A percentile compares a stretch with the other conserved stretches of the same genome.
Evolutionary conservation across 805 yeast species (phyloP).

Genomic region (Tetrapisispora namnaoensis): DNA sequence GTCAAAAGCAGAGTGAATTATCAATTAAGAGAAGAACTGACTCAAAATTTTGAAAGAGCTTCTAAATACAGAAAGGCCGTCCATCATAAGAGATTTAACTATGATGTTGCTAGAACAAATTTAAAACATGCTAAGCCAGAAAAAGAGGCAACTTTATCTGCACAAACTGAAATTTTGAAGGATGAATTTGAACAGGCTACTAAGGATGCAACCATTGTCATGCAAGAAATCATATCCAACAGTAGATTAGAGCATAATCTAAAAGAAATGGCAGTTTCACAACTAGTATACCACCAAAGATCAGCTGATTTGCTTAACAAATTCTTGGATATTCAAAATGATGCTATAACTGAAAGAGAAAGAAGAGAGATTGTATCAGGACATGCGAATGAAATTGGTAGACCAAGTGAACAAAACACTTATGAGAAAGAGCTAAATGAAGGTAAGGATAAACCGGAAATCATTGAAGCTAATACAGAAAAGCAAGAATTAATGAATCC

Average conservation of each 20-base stretch:
- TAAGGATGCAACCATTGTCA: slow-evolving; percentile 73
- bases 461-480: not conserved
- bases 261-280: slow-evolving; percentile 64
- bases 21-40: slow-evolving; percentile 51
- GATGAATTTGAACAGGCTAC: slow-evolving; percentile 85
- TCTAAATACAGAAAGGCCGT: slow-evolving; percentile 62
- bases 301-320: slow-evolving; percentile 58
- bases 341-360: slow-evolving; percentile 1
- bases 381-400: not conserved
- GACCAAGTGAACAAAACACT: not conserved
- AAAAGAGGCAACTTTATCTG: slow-evolving; percentile 63
- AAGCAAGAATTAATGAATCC: not conserved
- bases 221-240: slow-evolving; percentile 69
- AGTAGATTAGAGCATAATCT: slow-evolving; percentile 61
- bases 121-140: slow-evolving; percentile 43
- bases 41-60: slow-evolving; percentile 52
- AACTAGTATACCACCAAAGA: slow-evolving; percentile 68
- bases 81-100: slow-evolving; percentile 64
- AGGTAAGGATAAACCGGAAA: slow-evolving; percentile 1
- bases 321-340: slow-evolving; percentile 33
- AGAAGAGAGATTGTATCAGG: not conserved
- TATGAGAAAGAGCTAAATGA: not conserved
- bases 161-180: slow-evolving; percentile 71
- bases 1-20: slow-evolving; percentile 60
- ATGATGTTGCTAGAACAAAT: slow-evolving; percentile 68